Conservation (phyloP, 306 rosid species). For the Begonia loranthoides region DNA sequence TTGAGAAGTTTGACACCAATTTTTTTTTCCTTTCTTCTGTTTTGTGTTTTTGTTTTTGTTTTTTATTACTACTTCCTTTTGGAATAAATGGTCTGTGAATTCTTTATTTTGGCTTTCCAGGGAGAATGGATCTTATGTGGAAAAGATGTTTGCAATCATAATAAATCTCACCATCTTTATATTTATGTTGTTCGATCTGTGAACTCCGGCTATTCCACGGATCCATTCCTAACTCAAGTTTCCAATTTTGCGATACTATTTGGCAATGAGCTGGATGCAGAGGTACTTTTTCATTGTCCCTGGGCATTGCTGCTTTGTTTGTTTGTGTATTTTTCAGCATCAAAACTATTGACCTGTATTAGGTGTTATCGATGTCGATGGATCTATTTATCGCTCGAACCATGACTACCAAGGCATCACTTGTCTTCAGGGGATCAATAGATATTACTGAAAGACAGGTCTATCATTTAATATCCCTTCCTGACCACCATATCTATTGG, state of each 20-base stretch:
- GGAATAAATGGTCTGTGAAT: not conserved
- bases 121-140: constrained; percentile 96
- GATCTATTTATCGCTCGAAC: constrained; percentile 99
- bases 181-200: constrained; percentile 60
- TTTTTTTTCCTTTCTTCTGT: too few species aligned
- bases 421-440: constrained; percentile 71
- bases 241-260: constrained; percentile 81
- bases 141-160: constrained; percentile 47
- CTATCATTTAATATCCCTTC: not conserved
- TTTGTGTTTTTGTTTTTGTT: not conserved
- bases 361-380: constrained; percentile 99
- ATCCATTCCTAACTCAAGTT: constrained; percentile 89
- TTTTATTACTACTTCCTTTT: not conserved
- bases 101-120: constrained; percentile 29
- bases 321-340: not conserved
- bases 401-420: constrained; percentile 92
- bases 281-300: constrained; percentile 38
- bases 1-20: too few species aligned
- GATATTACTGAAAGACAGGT: constrained; percentile 83
- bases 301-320: constrained; percentile 8
- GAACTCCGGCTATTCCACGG: constrained; percentile 70
- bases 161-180: constrained; percentile 48
- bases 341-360: constrained; percentile 12
- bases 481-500: not conserved
- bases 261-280: constrained; percentile 99